Percentiles rank a stretch among this genome's conserved stretches.
These are phyloP conservation scores for Boletus rubroflammeus DNA, from an alignment of 768 basidiomycete genomes.

Conservation along the genomic window DNA sequence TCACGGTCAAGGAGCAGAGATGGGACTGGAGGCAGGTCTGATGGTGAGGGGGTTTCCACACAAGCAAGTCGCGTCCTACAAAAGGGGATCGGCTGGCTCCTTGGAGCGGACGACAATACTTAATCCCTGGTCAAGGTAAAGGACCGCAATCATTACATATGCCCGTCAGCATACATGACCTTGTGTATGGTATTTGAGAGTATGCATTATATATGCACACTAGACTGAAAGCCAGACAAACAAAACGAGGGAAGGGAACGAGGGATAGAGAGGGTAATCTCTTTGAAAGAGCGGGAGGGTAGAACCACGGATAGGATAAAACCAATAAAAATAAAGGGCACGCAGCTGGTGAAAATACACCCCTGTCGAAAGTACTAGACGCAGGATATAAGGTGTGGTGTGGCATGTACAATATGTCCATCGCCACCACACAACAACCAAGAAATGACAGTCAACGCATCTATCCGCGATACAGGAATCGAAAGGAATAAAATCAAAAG, in stretches of 20 bases:
- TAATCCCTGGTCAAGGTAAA: neutral
- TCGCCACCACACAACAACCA: conserved; percentile 11
- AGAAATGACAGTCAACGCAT: conserved; percentile 12
- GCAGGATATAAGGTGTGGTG: conserved; percentile 9
- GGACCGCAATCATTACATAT: conserved; percentile 13
- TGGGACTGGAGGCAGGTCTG: conserved; percentile 40
- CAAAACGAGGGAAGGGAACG: conserved; percentile 22
- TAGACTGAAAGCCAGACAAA: conserved; percentile 21
- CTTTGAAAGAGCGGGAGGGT: conserved; percentile 21
- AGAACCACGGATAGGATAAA: conserved; percentile 30
- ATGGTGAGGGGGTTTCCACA: conserved; percentile 61
- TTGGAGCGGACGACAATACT: conserved; percentile 70
- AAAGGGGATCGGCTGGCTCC: conserved; percentile 93
- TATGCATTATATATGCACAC: conserved; percentile 26
- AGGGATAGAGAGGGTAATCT: neutral
- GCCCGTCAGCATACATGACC: conserved; percentile 12
- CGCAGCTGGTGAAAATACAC: conserved; percentile 6
- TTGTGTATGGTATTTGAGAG: conserved; percentile 15
- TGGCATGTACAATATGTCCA: conserved; percentile 9
- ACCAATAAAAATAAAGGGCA: conserved; percentile 24
- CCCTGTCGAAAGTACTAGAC: conserved; percentile 8
- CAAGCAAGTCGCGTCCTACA: conserved; percentile 78
- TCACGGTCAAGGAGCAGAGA: conserved; percentile 37
- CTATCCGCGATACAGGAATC: conserved; percentile 13
- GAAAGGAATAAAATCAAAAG: conserved; percentile 11